phyloP scores from a whole-genome alignment of 306 rosid species.

The Spatholobus suberectus region DNA sequence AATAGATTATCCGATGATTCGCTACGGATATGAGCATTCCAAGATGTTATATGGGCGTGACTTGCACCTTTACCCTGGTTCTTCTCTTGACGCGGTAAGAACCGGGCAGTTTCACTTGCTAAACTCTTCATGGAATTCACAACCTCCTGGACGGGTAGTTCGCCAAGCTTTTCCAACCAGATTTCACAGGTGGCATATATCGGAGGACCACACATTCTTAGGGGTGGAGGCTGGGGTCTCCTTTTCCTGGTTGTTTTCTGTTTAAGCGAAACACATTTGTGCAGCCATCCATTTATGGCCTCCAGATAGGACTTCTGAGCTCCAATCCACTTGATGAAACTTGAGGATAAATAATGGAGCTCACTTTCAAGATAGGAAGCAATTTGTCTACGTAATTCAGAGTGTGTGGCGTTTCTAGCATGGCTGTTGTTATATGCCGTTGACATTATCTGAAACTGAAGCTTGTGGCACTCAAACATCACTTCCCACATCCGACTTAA shows the following conservation, averaged over 20 bases:
- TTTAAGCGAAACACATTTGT: conserved; percentile 64
- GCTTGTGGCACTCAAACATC: conserved; percentile 88
- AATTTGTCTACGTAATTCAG: conserved; percentile 66
- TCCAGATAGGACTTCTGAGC: conserved; percentile 76
- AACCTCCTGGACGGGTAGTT: conserved; percentile 56
- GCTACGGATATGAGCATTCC: conserved; percentile 50
- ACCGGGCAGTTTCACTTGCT: conserved; percentile 59
- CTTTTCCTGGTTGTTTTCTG: conserved; percentile 64
- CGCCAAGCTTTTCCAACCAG: conserved; percentile 66
- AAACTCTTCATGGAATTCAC: conserved; percentile 61
- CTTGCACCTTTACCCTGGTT: conserved; percentile 58
- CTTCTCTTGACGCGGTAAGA: conserved; percentile 79
- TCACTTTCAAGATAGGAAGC: conserved; percentile 70
- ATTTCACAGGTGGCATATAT: conserved; percentile 67
- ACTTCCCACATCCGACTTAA: conserved; percentile 94
- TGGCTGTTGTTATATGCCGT: conserved; percentile 55
- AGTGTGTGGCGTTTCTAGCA: conserved; percentile 52
- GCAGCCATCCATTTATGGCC: conserved; percentile 77
- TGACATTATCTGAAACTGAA: conserved; percentile 67
- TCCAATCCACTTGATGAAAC: conserved; percentile 76
- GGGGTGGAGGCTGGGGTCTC: conserved; percentile 34
- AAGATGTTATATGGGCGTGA: conserved; percentile 41
- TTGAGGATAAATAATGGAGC: conserved; percentile 62
- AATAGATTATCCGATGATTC: conserved; percentile 57
- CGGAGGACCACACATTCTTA: conserved; percentile 69